These are phyloP conservation scores for Myxozyma neotropica DNA, from an alignment of 805 yeast genomes.

Conservation along the genomic window DNA sequence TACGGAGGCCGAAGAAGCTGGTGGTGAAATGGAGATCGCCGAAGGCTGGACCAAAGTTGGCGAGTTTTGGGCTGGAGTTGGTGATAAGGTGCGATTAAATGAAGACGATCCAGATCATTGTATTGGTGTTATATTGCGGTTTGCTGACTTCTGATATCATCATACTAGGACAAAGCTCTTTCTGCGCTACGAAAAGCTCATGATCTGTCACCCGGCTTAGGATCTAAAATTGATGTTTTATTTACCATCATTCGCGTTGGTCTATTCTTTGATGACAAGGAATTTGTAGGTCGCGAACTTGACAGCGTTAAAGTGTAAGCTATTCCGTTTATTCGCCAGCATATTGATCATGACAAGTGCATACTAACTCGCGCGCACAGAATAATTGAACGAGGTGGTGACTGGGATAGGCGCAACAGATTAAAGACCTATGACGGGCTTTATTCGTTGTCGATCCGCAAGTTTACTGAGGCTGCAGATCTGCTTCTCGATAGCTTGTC, in stretches of 20 bases:
- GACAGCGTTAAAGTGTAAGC: constrained; percentile 61
- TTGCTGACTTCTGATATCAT: background rate
- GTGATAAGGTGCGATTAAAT: constrained; percentile 69
- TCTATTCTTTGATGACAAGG: constrained; percentile 81
- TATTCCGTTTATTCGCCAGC: too few relatives aligned
- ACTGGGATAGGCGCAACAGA: constrained; percentile 97
- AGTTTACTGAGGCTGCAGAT: constrained; percentile 81
- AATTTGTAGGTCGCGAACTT: constrained; percentile 67
- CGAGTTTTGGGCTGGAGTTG: constrained; percentile 81
- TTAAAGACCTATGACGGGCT: constrained; percentile 90
- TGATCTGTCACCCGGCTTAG: constrained; percentile 80
- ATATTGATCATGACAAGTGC: background rate
- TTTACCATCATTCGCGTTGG: constrained; percentile 84
- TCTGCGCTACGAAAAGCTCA: constrained; percentile 54
- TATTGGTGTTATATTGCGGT: constrained; percentile 56
- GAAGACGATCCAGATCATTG: too few relatives aligned
- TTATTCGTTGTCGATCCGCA: constrained; percentile 78
- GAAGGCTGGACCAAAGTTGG: constrained; percentile 79
- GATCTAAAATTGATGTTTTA: constrained; percentile 83
- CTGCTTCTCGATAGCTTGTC: constrained; percentile 88
- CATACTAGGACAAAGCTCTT: constrained; percentile 26
- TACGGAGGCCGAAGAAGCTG: constrained; percentile 63
- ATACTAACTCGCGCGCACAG: constrained; percentile 1
- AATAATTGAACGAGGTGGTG: constrained; percentile 94
- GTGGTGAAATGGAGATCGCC: constrained; percentile 82